These are phyloP conservation scores for Venturia pyrina DNA, from an alignment of 2,329 filamentous ascomycete genomes.

Conservation along the genomic window DNA sequence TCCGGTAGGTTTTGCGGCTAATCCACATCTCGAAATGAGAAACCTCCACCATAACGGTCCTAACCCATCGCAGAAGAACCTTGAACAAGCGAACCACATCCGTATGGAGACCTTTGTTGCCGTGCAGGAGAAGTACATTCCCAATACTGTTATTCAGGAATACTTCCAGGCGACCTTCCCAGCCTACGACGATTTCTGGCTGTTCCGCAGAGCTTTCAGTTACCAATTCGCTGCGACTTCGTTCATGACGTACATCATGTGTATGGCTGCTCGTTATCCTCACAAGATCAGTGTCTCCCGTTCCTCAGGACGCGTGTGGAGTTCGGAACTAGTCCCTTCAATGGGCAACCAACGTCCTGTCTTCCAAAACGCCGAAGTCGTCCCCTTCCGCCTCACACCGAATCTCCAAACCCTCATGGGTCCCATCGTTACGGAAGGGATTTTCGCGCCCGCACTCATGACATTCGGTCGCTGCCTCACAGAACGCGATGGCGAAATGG, in stretches of 20 bases:
- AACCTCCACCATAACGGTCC: constrained; percentile 15
- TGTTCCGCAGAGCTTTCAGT: constrained; percentile 93
- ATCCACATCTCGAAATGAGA: neutral
- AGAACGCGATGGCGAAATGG: constrained; percentile 72
- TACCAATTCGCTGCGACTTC: constrained; percentile 92
- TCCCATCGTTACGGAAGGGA: constrained; percentile 87
- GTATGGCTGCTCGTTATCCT: constrained; percentile 92
- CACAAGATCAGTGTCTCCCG: constrained; percentile 91
- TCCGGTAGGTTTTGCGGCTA: constrained; percentile 15
- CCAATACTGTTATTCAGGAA: constrained; percentile 68
- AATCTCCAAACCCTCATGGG: constrained; percentile 96
- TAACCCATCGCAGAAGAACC: constrained; percentile 44
- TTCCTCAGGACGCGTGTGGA: constrained; percentile 87
- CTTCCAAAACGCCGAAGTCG: constrained; percentile 90
- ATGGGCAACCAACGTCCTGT: constrained; percentile 77
- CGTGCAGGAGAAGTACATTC: constrained; percentile 89
- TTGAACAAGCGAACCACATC: constrained; percentile 61
- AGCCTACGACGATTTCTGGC: constrained; percentile 89
- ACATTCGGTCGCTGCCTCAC: constrained; percentile 90
- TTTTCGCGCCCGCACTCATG: constrained; percentile 93
- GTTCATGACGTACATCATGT: constrained; percentile 98
- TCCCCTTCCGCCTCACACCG: constrained; percentile 93
- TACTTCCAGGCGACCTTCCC: constrained; percentile 87
- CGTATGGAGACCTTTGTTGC: constrained; percentile 87
- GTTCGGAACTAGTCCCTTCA: constrained; percentile 82